A percentile compares a stretch with the other conserved stretches of the same genome.
Conservation (phyloP, 768 basidiomycete genomes). For the Botryobasidium botryosum region DNA sequence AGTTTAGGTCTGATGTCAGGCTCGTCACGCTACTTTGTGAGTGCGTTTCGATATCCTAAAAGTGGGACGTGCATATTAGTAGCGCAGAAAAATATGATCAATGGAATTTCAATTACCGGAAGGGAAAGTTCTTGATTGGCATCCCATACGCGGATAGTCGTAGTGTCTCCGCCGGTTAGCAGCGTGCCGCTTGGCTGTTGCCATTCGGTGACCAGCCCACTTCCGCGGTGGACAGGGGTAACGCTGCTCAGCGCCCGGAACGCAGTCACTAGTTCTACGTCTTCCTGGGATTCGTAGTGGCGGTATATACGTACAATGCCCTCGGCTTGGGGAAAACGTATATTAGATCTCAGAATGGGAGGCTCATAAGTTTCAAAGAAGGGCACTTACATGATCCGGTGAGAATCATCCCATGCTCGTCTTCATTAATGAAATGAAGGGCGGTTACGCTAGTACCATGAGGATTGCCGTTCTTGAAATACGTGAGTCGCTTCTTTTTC, state of each 20-base stretch:
- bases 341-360: background rate
- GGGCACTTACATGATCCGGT: constrained; percentile 57
- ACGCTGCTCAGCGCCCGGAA: constrained; percentile 79
- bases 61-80: background rate
- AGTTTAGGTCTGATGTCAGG: constrained; percentile 58
- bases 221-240: constrained; percentile 40
- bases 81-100: background rate
- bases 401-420: constrained; percentile 78
- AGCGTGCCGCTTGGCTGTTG: constrained; percentile 73
- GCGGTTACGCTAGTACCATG: constrained; percentile 71
- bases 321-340: constrained; percentile 40
- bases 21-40: constrained; percentile 82
- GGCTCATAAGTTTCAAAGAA: background rate
- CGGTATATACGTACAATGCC: constrained; percentile 83
- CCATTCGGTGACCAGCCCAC: constrained; percentile 85
- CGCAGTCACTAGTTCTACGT: constrained; percentile 81
- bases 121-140: constrained; percentile 72
- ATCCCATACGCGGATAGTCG: constrained; percentile 85
- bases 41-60: constrained; percentile 74
- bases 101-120: constrained; percentile 32
- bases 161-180: constrained; percentile 82
- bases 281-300: constrained; percentile 67
- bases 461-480: constrained; percentile 82
- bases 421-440: constrained; percentile 87
- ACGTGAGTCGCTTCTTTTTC: constrained; percentile 51